Evolutionary conservation across 331 rosid species (phyloP).

Genomic region (Erythrophleum ivorense): DNA sequence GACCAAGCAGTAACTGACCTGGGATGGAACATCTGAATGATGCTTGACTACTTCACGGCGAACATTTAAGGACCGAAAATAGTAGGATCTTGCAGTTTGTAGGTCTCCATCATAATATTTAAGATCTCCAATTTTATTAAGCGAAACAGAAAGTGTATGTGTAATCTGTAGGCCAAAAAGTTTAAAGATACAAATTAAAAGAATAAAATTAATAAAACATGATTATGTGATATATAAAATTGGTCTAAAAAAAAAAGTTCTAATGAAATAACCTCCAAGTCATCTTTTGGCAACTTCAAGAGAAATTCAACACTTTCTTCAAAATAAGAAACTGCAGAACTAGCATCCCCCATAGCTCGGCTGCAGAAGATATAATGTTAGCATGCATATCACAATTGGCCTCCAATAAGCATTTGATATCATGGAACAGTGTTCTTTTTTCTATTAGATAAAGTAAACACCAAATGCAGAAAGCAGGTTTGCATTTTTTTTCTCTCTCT

Average conservation of each 20-base stretch:
- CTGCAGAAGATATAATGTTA: conserved; percentile 51
- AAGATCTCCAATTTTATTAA: conserved; percentile 96
- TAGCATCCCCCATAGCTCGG: conserved; percentile 85
- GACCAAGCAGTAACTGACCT: conserved; percentile 57
- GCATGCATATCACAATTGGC: conserved; percentile 19
- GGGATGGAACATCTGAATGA: conserved; percentile 68
- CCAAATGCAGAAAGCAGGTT: background rate
- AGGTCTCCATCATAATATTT: conserved; percentile 92
- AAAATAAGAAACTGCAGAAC: conserved; percentile 75
- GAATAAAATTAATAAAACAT: background rate
- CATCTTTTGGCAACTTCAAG: conserved; percentile 76
- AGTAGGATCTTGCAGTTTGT: conserved; percentile 78
- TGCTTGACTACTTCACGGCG: conserved; percentile 77
- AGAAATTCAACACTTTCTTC: conserved; percentile 90
- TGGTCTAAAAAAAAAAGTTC: background rate
- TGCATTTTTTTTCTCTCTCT: background rate
- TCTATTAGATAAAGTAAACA: background rate
- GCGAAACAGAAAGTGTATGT: conserved; percentile 95
- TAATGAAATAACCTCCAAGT: conserved; percentile 67
- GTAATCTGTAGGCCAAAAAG: conserved; percentile 55
- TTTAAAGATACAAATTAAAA: conserved; percentile 30
- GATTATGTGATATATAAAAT: background rate
- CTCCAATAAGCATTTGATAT: conserved; percentile 26
- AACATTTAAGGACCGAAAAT: conserved; percentile 78
- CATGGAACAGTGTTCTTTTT: conserved; percentile 26